Base-by-base conservation (phyloP, 2,329 filamentous ascomycete species). In the Fusarium bulbicola region DNA sequence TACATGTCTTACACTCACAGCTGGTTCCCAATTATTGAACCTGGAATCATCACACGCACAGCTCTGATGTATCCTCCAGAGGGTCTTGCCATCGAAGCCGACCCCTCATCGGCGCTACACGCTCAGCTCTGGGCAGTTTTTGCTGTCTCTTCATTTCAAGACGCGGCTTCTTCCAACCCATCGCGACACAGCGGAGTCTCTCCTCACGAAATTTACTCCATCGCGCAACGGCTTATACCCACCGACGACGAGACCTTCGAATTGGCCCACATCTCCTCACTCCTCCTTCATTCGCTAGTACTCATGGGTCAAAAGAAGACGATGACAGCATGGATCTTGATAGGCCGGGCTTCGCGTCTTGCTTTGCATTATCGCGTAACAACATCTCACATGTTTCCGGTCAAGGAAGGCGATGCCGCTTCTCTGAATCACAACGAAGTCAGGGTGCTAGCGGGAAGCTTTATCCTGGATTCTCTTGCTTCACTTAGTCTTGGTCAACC, bases 1-100 rank as follows among this genome's bases (percentile, higher is more conserved):
- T 95, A 94, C 78, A 92, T 93, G 67, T 89, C 92, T 3, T 93
- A 93, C 74, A 93, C 91, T 0, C 92, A 95, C 78, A 90, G 88
- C 59, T 95, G 93, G 93, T 86, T 95, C 32, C 93, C 93, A 0
- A 90, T 95, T 32, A 84, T 92, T 16, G 91, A 94, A 71, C 92
- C 91, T 70, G 88, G 92, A 54, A 86, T 87, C 46, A 83, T 93
- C 9, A 82, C 92, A 56, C 85, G 74, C 63, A 84, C 79, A 65
- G 87, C 82, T 2, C 80, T 84, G 43, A 78, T 80, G 13, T 89
- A 88, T 37, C 76, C 82, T 32, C 50, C 71, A 32, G 81, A 77
- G 63, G 85, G 75, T 54, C 77, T 80, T 46, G 58, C 73, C n/a
- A 73, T 78, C 8, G 74, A 78, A 14, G 72, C 77, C 9, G 68